Conservation (phyloP, 345 rosid species). For the Litchi chinensis region DNA sequence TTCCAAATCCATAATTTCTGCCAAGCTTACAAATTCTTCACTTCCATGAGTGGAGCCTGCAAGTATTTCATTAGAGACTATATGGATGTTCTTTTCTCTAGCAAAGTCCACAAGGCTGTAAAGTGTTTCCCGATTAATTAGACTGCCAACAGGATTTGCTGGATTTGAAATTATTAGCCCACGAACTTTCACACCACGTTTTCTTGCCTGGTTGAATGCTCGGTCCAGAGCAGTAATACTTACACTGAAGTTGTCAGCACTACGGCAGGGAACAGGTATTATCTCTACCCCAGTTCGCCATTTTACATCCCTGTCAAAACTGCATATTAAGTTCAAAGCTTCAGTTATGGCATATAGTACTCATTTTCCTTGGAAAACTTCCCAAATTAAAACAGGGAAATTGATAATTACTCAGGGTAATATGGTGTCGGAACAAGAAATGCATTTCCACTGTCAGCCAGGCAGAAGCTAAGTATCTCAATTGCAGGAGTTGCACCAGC, state of each 20-base stretch:
- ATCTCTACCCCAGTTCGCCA: constrained; percentile 93
- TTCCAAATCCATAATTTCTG: constrained; percentile 62
- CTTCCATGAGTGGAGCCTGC: constrained; percentile 61
- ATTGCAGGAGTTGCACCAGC: constrained; percentile 77
- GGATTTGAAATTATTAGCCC: constrained; percentile 87
- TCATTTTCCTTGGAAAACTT: constrained; percentile 11
- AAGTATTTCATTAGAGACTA: constrained; percentile 74
- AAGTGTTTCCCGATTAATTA: constrained; percentile 56
- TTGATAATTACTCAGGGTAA: constrained; percentile 58
- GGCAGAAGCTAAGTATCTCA: constrained; percentile 81
- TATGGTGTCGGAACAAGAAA: constrained; percentile 93
- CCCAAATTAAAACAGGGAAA: neutral
- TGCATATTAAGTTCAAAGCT: constrained; percentile 38
- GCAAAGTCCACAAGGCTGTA: constrained; percentile 82
- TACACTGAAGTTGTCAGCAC: constrained; percentile 70
- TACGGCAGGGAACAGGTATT: constrained; percentile 85
- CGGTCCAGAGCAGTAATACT: constrained; percentile 77
- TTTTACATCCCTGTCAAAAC: constrained; percentile 78
- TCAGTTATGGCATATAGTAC: constrained; percentile 17
- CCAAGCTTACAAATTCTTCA: constrained; percentile 78
- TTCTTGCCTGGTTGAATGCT: constrained; percentile 84
- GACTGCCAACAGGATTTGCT: constrained; percentile 69
- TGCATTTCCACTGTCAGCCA: constrained; percentile 94
- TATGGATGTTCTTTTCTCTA: constrained; percentile 82
- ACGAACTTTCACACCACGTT: constrained; percentile 78